phyloP scores from a whole-genome alignment of 179 eudicot genomes.

The Silene coronaria region DNA sequence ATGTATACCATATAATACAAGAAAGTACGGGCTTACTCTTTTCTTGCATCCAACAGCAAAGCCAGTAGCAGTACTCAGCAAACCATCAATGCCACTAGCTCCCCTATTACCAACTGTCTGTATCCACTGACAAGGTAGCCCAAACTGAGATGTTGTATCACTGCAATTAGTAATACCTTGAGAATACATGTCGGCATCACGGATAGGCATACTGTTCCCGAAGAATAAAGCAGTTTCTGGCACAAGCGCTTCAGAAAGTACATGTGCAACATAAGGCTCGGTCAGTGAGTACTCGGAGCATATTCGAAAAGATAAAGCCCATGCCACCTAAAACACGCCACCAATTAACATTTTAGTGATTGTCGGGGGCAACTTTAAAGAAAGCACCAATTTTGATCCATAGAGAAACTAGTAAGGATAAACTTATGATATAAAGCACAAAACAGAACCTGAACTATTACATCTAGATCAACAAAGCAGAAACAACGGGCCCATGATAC shows the following conservation, averaged over 20 bases:
- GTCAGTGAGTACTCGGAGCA: constrained; percentile 58
- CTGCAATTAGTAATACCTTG: constrained; percentile 38
- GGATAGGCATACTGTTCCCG: constrained; percentile 95
- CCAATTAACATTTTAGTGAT: constrained; percentile 9
- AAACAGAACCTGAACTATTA: neutral
- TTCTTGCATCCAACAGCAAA: constrained; percentile 85
- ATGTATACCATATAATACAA: neutral
- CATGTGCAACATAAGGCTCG: constrained; percentile 75
- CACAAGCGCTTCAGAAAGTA: constrained; percentile 45
- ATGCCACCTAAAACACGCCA: constrained; percentile 52
- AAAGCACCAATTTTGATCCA: neutral
- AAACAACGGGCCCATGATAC: neutral
- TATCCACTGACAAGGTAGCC: constrained; percentile 50
- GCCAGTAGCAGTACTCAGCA: constrained; percentile 87
- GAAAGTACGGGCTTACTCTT: constrained; percentile 46
- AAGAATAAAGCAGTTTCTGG: constrained; percentile 66
- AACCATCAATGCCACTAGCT: constrained; percentile 98
- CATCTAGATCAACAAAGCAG: neutral
- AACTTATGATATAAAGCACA: constrained; percentile 5
- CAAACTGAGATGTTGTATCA: constrained; percentile 25
- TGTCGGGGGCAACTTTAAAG: neutral
- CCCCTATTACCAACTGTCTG: constrained; percentile 82
- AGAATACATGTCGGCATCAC: constrained; percentile 89
- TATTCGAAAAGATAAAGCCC: constrained; percentile 69
- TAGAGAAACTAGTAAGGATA: neutral